Percentiles rank a stretch among this genome's conserved stretches.
These are phyloP conservation scores for Fusarium fujikuroi DNA, from an alignment of 2,329 filamentous ascomycete species.

Conservation along the genomic window DNA sequence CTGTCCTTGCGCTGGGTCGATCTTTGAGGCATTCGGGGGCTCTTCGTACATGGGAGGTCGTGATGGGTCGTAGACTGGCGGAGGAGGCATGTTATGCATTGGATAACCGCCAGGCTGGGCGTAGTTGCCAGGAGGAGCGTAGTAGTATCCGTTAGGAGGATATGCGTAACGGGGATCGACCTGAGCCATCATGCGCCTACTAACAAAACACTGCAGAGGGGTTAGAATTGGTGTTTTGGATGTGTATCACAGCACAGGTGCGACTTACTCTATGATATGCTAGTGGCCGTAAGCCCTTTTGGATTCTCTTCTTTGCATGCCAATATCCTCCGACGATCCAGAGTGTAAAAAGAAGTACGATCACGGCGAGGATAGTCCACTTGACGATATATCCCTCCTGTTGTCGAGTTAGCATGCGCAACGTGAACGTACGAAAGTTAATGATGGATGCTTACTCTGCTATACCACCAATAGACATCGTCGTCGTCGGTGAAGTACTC, in stretches of 20 bases:
- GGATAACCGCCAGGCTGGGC: slow-evolving; percentile 42
- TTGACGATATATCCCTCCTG: slow-evolving; percentile 74
- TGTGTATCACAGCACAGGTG: neutral
- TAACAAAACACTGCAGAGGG: slow-evolving; percentile 61
- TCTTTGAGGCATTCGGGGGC: slow-evolving; percentile 62
- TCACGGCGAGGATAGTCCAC: slow-evolving; percentile 73
- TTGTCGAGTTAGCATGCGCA: slow-evolving; percentile 8
- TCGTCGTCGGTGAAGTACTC: slow-evolving; percentile 26
- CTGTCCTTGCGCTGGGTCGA: slow-evolving; percentile 61
- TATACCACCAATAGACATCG: slow-evolving; percentile 46
- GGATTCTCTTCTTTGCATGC: slow-evolving; percentile 75
- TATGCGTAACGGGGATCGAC: slow-evolving; percentile 62
- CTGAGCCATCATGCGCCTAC: slow-evolving; percentile 56
- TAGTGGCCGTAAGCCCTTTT: slow-evolving; percentile 72
- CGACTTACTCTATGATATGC: slow-evolving; percentile 72
- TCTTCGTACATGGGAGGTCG: slow-evolving; percentile 66
- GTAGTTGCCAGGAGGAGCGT: slow-evolving; percentile 50
- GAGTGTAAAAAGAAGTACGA: slow-evolving; percentile 67
- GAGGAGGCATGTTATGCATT: slow-evolving; percentile 57
- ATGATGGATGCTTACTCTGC: slow-evolving; percentile 37
- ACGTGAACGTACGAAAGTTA: neutral
- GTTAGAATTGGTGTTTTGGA: slow-evolving; percentile 3
- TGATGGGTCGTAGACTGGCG: slow-evolving; percentile 68
- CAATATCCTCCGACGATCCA: slow-evolving; percentile 76
- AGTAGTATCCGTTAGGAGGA: slow-evolving; percentile 53